These are phyloP conservation scores for Pichia cactophila DNA, from an alignment of 1,139 yeast genomes.

Conservation along the genomic window DNA sequence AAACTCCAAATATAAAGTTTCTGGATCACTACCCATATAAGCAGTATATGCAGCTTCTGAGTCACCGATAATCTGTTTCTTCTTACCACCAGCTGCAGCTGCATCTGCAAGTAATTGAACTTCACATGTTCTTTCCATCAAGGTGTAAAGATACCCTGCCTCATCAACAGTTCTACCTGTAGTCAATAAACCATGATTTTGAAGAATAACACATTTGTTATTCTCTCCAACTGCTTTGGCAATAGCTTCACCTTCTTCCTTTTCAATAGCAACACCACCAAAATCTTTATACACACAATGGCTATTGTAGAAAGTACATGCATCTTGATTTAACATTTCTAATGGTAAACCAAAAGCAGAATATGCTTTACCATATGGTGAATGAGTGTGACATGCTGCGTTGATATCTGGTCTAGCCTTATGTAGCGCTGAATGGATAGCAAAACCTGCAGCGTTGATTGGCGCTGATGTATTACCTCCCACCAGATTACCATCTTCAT, in stretches of 20 bases:
- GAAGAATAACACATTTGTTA: conserved; percentile 53
- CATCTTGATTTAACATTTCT: conserved; percentile 79
- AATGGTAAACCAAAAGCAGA: conserved; percentile 63
- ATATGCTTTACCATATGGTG: conserved; percentile 68
- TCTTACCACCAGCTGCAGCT: conserved; percentile 32
- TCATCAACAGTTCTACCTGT: conserved; percentile 76
- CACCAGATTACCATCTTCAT: conserved; percentile 54
- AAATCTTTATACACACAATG: conserved; percentile 62
- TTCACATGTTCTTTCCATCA: conserved; percentile 64
- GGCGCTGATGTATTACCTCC: conserved; percentile 38
- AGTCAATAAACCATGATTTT: conserved; percentile 73
- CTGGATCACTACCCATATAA: conserved; percentile 56
- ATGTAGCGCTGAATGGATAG: conserved; percentile 72
- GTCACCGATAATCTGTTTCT: conserved; percentile 41
- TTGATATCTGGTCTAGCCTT: conserved; percentile 69
- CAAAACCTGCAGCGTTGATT: conserved; percentile 74
- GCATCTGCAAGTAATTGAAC: conserved; percentile 64
- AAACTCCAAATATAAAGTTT: conserved; percentile 62
- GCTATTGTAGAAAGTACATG: conserved; percentile 55
- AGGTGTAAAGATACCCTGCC: conserved; percentile 66
- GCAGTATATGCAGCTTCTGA: conserved; percentile 67
- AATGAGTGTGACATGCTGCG: conserved; percentile 81
- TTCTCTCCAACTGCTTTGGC: conserved; percentile 62
- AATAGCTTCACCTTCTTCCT: conserved; percentile 60
- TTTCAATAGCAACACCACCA: conserved; percentile 76